These are phyloP conservation scores for Cephaloascus albidus DNA, from an alignment of 805 yeast genomes.

Conservation along the genomic window DNA sequence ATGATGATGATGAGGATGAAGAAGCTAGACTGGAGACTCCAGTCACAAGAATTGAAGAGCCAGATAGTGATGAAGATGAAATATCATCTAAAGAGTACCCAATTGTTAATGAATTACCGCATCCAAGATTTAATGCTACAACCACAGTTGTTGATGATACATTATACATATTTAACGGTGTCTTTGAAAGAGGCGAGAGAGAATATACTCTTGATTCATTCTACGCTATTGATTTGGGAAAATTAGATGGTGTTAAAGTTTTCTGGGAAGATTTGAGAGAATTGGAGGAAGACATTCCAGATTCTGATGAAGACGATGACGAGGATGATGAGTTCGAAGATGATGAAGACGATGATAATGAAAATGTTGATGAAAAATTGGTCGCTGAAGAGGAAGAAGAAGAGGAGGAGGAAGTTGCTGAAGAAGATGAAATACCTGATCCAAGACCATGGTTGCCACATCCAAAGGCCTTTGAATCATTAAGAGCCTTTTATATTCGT, in stretches of 20 bases:
- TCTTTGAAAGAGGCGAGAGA: conserved; percentile 80
- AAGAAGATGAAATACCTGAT: conserved; percentile 72
- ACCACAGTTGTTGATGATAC: conserved; percentile 80
- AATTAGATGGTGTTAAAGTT: conserved; percentile 78
- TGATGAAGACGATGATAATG: conserved; percentile 46
- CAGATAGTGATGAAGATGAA: conserved; percentile 21
- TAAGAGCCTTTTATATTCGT: conserved; percentile 78
- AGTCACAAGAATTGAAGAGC: not conserved
- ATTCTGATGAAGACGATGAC: conserved; percentile 58
- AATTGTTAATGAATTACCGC: conserved; percentile 60
- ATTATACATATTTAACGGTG: conserved; percentile 82
- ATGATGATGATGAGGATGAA: conserved; percentile 40
- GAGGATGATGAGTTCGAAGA: conserved; percentile 65
- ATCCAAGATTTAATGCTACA: conserved; percentile 79
- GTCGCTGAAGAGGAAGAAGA: conserved; percentile 60
- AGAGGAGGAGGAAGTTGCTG: conserved; percentile 53
- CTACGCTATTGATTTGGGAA: conserved; percentile 78
- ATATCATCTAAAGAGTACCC: conserved; percentile 40
- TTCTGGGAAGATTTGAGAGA: conserved; percentile 82
- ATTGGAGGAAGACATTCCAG: conserved; percentile 39
- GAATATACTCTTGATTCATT: conserved; percentile 81
- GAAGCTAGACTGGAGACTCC: conserved; percentile 16
- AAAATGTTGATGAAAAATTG: conserved; percentile 30
- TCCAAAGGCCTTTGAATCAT: conserved; percentile 84
- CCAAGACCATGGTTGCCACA: conserved; percentile 96